A percentile compares a stretch with the other conserved stretches of the same genome.
Conservation (phyloP, 75 land plant species). For the Sequoia sempervirens region DNA sequence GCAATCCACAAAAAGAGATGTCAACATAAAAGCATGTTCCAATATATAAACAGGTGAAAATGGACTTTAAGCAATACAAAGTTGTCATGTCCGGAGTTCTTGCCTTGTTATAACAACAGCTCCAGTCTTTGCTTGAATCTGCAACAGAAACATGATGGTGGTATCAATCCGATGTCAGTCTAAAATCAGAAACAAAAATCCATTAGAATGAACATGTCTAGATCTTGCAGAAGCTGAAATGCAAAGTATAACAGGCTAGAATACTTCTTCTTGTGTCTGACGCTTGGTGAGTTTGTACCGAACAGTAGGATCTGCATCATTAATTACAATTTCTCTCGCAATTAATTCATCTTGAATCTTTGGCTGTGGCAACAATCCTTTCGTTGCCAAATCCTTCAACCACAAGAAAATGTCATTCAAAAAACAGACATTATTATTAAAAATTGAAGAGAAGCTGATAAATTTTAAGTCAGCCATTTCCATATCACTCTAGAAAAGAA, state of each 20-base stretch:
- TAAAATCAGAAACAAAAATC: neutral
- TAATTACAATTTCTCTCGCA: constrained; percentile 89
- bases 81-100: neutral
- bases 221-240: neutral
- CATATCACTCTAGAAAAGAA: neutral
- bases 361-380: constrained; percentile 35
- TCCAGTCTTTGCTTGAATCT: constrained; percentile 90
- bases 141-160: constrained; percentile 15
- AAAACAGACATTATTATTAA: neutral
- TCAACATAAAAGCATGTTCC: neutral
- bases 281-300: constrained; percentile 93
- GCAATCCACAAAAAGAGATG: neutral
- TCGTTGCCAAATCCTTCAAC: constrained; percentile 34
- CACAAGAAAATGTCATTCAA: constrained; percentile 1
- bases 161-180: neutral
- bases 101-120: constrained; percentile 95
- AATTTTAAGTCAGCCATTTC: neutral
- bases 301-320: constrained; percentile 85
- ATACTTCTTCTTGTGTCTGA: constrained; percentile 93
- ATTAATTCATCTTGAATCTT: constrained; percentile 88
- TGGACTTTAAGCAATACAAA: neutral
- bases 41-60: neutral
- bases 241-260: neutral
- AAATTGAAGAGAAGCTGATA: neutral
- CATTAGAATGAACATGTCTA: neutral